phyloP scores from a whole-genome alignment of 129 eudicot genomes.

The Flaveria trinervia region DNA sequence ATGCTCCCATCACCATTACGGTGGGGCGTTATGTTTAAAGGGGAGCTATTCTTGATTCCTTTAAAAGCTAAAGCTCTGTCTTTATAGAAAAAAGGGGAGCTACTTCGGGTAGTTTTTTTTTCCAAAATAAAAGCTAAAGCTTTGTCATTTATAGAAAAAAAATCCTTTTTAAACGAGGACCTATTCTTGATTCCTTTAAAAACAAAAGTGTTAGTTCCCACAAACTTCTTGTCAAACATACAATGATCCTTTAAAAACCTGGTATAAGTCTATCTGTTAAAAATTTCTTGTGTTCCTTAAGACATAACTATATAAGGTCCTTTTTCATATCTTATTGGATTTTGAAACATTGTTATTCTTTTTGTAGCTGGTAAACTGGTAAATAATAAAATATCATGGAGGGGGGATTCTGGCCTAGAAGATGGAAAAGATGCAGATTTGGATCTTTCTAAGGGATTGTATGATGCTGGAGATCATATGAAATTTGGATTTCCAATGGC shows the following conservation, averaged over 20 bases:
- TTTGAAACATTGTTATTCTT: slow-evolving; percentile 4
- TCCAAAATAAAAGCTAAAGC: background rate
- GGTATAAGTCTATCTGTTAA: background rate
- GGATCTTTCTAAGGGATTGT: slow-evolving; percentile 94
- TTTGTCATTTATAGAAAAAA: background rate
- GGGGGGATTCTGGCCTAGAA: slow-evolving; percentile 87
- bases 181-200: too few species aligned
- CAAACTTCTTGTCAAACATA: background rate
- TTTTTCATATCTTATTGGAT: slow-evolving; percentile 1
- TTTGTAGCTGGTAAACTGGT: slow-evolving; percentile 87
- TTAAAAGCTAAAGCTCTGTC: too few species aligned
- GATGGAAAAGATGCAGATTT: slow-evolving; percentile 76
- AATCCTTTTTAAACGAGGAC: too few species aligned
- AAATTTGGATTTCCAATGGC: slow-evolving; percentile 96
- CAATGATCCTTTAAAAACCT: background rate
- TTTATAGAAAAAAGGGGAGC: background rate
- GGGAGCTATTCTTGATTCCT: too few species aligned
- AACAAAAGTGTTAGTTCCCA: background rate
- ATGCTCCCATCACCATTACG: too few species aligned
- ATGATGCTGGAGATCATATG: slow-evolving; percentile 99
- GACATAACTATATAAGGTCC: background rate
- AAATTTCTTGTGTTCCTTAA: background rate
- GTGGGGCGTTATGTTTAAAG: too few species aligned
- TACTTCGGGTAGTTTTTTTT: background rate
- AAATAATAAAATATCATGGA: slow-evolving; percentile 75